These are phyloP conservation scores for Stachybotrys chartarum DNA, from an alignment of 2,329 filamentous ascomycete species.

Conservation along the genomic window DNA sequence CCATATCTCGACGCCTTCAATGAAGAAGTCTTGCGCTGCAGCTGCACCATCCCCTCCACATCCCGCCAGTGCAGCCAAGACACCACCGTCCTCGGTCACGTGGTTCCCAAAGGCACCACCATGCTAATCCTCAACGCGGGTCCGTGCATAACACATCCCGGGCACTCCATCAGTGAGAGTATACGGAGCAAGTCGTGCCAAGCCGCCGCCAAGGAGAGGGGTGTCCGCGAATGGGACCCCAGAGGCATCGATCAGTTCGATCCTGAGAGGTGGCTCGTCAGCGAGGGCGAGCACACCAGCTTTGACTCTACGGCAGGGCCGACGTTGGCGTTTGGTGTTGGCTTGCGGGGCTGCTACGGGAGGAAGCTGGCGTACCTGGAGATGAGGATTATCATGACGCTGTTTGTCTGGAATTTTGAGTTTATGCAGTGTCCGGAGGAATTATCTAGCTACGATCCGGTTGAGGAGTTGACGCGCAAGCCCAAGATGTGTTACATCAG, in stretches of 20 bases:
- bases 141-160: background rate
- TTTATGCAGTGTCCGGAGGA: slow-evolving; percentile 7
- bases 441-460: slow-evolving; percentile 10
- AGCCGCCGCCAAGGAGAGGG: background rate
- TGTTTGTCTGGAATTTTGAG: slow-evolving; percentile 21
- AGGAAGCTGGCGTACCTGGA: slow-evolving; percentile 19
- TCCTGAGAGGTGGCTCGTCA: slow-evolving; percentile 7
- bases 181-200: slow-evolving; percentile 1
- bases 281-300: background rate
- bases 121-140: slow-evolving; percentile 8
- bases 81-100: slow-evolving; percentile 17
- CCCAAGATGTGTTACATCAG: slow-evolving; percentile 10
- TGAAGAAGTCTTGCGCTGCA: slow-evolving; percentile 22
- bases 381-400: slow-evolving; percentile 16
- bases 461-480: slow-evolving; percentile 10
- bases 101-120: slow-evolving; percentile 19
- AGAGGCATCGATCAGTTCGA: slow-evolving; percentile 3
- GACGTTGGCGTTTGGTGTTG: slow-evolving; percentile 24
- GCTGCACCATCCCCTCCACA: slow-evolving; percentile 13
- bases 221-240: slow-evolving; percentile 1
- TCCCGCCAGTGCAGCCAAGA: slow-evolving; percentile 16
- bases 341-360: slow-evolving; percentile 28
- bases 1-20: slow-evolving; percentile 23
- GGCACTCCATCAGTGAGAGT: slow-evolving; percentile 5
- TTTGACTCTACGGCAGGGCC: slow-evolving; percentile 24